Evolutionary conservation across 257 asterid genomes (phyloP).

Genomic region (Phtheirospermum japonicum): DNA sequence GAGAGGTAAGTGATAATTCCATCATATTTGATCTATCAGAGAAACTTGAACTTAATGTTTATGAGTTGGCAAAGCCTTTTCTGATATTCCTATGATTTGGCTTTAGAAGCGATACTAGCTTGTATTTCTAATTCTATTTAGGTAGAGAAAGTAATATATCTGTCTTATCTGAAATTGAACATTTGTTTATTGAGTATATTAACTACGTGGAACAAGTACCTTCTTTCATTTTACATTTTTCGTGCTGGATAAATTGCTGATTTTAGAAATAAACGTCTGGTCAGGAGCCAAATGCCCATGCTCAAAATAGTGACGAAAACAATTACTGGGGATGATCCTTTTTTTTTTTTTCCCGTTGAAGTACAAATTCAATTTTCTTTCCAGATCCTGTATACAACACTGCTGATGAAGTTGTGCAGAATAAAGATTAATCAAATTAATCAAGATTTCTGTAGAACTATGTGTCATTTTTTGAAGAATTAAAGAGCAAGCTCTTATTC

Average conservation of each 20-base stretch:
- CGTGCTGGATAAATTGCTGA: not conserved
- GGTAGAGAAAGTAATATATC: conserved; percentile 10
- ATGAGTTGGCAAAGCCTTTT: conserved; percentile 20
- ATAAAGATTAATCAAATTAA: conserved; percentile 10
- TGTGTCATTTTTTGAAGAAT: not conserved
- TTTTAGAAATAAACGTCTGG: not conserved
- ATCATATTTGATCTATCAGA: conserved; percentile 5
- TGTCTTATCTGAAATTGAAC: not conserved
- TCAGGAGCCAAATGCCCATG: not conserved
- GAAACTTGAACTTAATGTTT: not conserved
- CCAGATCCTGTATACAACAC: conserved; percentile 8
- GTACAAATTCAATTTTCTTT: not conserved
- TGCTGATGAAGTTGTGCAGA: conserved; percentile 10
- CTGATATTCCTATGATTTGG: not conserved
- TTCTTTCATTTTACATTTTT: not conserved
- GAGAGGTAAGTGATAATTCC: conserved; percentile 72
- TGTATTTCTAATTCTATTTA: not conserved
- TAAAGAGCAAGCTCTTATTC: conserved; percentile 12
- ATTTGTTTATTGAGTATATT: not conserved
- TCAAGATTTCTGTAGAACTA: conserved; percentile 4
- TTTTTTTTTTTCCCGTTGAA: conserved; percentile 19
- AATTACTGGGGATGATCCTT: not conserved
- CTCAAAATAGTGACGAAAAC: not conserved
- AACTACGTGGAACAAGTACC: conserved; percentile 10
- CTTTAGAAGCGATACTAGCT: conserved; percentile 11